Evolutionary conservation across 2,329 filamentous ascomycete genomes (phyloP).

Genomic region (Bipolaris oryzae): DNA sequence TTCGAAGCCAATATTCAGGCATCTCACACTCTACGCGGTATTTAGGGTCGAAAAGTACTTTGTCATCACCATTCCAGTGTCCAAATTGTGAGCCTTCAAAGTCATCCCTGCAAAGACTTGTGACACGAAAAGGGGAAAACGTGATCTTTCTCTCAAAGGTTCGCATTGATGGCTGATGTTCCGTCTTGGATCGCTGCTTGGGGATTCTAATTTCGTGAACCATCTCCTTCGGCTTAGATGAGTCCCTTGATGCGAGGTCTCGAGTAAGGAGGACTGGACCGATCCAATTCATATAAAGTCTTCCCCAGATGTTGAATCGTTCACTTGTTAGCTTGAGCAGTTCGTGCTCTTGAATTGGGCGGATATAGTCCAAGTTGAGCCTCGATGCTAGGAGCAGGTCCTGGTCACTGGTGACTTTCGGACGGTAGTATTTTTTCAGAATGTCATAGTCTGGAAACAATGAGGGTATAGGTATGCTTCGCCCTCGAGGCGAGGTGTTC

Average conservation of each 20-base stretch:
- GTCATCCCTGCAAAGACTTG: slow-evolving; percentile 34
- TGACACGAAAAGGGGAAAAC: slow-evolving; percentile 45
- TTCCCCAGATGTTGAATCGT: slow-evolving; percentile 49
- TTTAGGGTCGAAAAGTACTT: slow-evolving; percentile 37
- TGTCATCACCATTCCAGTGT: slow-evolving; percentile 25
- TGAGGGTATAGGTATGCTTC: slow-evolving; percentile 17
- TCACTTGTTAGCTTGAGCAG: slow-evolving; percentile 44
- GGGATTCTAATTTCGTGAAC: slow-evolving; percentile 40
- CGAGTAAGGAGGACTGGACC: slow-evolving; percentile 46
- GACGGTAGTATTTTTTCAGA: slow-evolving; percentile 48
- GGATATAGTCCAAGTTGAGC: slow-evolving; percentile 39
- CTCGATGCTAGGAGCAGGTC: slow-evolving; percentile 34
- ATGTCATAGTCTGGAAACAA: slow-evolving; percentile 32
- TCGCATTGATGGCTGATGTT: slow-evolving; percentile 13
- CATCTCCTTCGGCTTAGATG: slow-evolving; percentile 19
- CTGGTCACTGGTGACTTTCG: slow-evolving; percentile 43
- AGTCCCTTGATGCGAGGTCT: slow-evolving; percentile 19
- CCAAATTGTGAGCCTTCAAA: slow-evolving; percentile 39
- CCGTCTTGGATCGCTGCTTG: slow-evolving; percentile 29
- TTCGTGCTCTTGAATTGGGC: slow-evolving; percentile 41
- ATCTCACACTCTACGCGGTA: slow-evolving; percentile 47
- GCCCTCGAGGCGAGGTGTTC: slow-evolving; percentile 3
- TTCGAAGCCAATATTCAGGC: slow-evolving; percentile 40
- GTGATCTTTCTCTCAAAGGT: slow-evolving; percentile 42
- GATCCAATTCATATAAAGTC: slow-evolving; percentile 48